Percentiles rank a stretch among this genome's conserved stretches.
These are phyloP conservation scores for Fusarium sp. DNA, from an alignment of 2,329 filamentous ascomycete species.

Conservation along the genomic window DNA sequence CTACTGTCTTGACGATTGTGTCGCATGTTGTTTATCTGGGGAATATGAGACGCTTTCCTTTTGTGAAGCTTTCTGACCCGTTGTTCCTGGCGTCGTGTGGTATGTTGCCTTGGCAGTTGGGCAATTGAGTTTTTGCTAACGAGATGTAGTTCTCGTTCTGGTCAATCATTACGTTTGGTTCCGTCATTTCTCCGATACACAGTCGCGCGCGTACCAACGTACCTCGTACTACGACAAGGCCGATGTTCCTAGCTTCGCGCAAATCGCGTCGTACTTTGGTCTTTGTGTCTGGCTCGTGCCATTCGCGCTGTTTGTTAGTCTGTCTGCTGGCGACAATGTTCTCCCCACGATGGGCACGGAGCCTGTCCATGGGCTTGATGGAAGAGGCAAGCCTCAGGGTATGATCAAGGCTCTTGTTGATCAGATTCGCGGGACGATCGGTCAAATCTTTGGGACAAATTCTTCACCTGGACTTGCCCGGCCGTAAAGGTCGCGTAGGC, in stretches of 20 bases:
- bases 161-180: slow-evolving; percentile 97
- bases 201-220: slow-evolving; percentile 67
- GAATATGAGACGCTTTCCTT: slow-evolving; percentile 80
- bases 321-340: slow-evolving; percentile 95
- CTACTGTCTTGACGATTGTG: slow-evolving; percentile 79
- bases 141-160: slow-evolving; percentile 77
- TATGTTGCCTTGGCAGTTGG: slow-evolving; percentile 55
- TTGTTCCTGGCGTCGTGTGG: slow-evolving; percentile 86
- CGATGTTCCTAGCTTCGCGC: slow-evolving; percentile 83
- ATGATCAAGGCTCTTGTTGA: slow-evolving; percentile 76
- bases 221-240: slow-evolving; percentile 72
- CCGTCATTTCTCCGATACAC: slow-evolving; percentile 81
- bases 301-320: slow-evolving; percentile 92
- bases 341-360: slow-evolving; percentile 88
- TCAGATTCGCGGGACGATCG: slow-evolving; percentile 64
- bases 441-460: slow-evolving; percentile 54
- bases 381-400: slow-evolving; percentile 68
- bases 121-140: neutral
- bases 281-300: slow-evolving; percentile 97
- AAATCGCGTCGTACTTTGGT: slow-evolving; percentile 96
- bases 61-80: slow-evolving; percentile 89
- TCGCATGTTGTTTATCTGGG: slow-evolving; percentile 89
- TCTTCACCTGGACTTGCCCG: slow-evolving; percentile 39
- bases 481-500: slow-evolving; percentile 24
- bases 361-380: slow-evolving; percentile 59